Percentiles rank a stretch among this genome's conserved stretches.
phyloP scores from a whole-genome alignment of 176 grass and related monocot genomes.

The Elymus sibiricus region DNA sequence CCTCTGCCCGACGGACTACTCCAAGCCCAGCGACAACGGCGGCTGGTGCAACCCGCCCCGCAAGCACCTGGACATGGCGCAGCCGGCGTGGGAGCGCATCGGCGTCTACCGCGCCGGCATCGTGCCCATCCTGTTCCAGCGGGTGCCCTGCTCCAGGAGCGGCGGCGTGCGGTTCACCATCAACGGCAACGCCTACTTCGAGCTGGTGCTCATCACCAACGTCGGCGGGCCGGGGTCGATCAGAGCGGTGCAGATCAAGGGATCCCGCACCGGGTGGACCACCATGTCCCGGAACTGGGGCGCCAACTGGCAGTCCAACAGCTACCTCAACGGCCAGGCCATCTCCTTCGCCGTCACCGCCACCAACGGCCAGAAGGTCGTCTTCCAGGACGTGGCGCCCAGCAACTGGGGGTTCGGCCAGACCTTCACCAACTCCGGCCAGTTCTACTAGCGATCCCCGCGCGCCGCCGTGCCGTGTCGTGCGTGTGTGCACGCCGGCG shows the following conservation, averaged over 20 bases:
- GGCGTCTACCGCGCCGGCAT: slow-evolving; percentile 58
- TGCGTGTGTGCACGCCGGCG: not conserved
- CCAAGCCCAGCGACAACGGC: slow-evolving; percentile 41
- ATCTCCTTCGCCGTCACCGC: slow-evolving; percentile 73
- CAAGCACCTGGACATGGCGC: slow-evolving; percentile 74
- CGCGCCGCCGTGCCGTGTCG: not conserved
- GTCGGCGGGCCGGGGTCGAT: slow-evolving; percentile 58
- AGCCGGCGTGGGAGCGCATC: slow-evolving; percentile 72
- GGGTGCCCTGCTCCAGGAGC: slow-evolving; percentile 37
- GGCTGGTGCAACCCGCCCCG: slow-evolving; percentile 99
- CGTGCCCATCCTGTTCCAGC: slow-evolving; percentile 49
- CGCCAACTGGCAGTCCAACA: slow-evolving; percentile 54
- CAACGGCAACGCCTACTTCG: slow-evolving; percentile 71
- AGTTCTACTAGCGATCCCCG: slow-evolving; percentile 44
- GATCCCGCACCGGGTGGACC: slow-evolving; percentile 34
- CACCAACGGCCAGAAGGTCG: slow-evolving; percentile 22
- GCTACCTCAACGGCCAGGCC: slow-evolving; percentile 44
- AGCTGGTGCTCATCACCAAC: slow-evolving; percentile 73
- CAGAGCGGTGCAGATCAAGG: slow-evolving; percentile 51
- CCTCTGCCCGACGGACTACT: slow-evolving; percentile 74
- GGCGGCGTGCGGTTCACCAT: slow-evolving; percentile 77
- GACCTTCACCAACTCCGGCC: slow-evolving; percentile 54
- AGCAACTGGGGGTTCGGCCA: slow-evolving; percentile 55
- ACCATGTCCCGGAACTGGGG: slow-evolving; percentile 80
- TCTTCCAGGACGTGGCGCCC: slow-evolving; percentile 33